These are phyloP conservation scores for Penicillium griseofulvum DNA, from an alignment of 2,329 filamentous ascomycete genomes.

Conservation along the genomic window DNA sequence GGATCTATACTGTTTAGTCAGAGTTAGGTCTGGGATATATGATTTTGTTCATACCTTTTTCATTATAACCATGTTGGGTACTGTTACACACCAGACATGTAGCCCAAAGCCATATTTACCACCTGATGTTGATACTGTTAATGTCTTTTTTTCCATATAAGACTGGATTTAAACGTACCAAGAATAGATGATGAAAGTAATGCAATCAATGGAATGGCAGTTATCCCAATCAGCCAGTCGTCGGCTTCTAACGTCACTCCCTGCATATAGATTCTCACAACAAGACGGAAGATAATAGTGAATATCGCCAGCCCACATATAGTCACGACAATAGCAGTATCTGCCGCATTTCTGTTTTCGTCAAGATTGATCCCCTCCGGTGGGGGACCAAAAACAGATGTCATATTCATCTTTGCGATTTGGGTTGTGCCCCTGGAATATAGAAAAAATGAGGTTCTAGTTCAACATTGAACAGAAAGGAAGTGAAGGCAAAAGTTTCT, in stretches of 20 bases:
- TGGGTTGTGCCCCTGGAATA: neutral
- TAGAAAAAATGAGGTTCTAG: neutral
- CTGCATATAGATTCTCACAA: constrained; percentile 6
- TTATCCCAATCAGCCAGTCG: constrained; percentile 14
- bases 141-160: neutral
- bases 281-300: constrained; percentile 13
- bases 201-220: constrained; percentile 1
- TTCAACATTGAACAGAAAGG: neutral
- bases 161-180: neutral
- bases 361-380: constrained; percentile 9
- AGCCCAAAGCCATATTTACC: neutral
- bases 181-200: neutral
- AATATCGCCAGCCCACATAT: constrained; percentile 6
- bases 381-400: constrained; percentile 11
- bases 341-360: neutral
- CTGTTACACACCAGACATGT: constrained; percentile 5
- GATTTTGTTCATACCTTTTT: neutral
- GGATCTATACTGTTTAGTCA: neutral
- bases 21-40: neutral
- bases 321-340: constrained; percentile 13
- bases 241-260: constrained; percentile 7
- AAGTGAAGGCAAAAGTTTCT: too few relatives aligned
- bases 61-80: constrained; percentile 4
- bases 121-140: neutral
- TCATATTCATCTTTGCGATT: neutral